Evolutionary conservation across 78 protist species (phyloP).

Genomic region (Dictyostelium intermedium): DNA sequence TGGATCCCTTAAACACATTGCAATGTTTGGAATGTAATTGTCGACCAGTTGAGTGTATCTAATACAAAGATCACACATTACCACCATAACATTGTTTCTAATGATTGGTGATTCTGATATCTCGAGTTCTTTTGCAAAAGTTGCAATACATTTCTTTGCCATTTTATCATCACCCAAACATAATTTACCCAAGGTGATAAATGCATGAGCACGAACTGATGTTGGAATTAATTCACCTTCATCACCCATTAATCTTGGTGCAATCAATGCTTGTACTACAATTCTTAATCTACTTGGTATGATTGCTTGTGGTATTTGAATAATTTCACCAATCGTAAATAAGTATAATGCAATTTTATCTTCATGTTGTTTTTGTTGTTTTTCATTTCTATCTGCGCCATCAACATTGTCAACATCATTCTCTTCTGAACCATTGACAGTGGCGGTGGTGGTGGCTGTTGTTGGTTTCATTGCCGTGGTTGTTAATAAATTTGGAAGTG

Average conservation of each 20-base stretch:
- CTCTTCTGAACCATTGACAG: too few relatives aligned
- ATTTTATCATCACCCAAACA: constrained; percentile 78
- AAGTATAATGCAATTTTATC: constrained; percentile 22
- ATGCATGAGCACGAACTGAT: constrained; percentile 81
- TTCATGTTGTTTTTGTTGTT: neutral
- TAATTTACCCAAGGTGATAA: constrained; percentile 83
- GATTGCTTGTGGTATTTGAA: constrained; percentile 30
- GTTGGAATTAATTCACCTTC: constrained; percentile 17
- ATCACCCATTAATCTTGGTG: constrained; percentile 27
- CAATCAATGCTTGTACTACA: constrained; percentile 76
- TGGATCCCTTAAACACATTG: constrained; percentile 75
- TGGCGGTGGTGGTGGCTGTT: neutral
- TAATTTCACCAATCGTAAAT: constrained; percentile 80
- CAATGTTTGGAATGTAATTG: constrained; percentile 76
- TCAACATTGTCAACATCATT: neutral
- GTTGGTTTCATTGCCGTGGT: neutral
- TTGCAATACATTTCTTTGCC: constrained; percentile 82
- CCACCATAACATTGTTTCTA: constrained; percentile 86
- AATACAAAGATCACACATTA: constrained; percentile 89
- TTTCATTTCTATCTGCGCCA: neutral
- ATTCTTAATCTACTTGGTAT: constrained; percentile 42
- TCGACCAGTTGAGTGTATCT: constrained; percentile 84
- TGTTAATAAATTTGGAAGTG: constrained; percentile 12
- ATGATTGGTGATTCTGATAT: constrained; percentile 67
- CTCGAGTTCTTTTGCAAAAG: constrained; percentile 84